Evolutionary conservation across 139 green algal genomes (phyloP).

Genomic region (Asterochloris erici): DNA sequence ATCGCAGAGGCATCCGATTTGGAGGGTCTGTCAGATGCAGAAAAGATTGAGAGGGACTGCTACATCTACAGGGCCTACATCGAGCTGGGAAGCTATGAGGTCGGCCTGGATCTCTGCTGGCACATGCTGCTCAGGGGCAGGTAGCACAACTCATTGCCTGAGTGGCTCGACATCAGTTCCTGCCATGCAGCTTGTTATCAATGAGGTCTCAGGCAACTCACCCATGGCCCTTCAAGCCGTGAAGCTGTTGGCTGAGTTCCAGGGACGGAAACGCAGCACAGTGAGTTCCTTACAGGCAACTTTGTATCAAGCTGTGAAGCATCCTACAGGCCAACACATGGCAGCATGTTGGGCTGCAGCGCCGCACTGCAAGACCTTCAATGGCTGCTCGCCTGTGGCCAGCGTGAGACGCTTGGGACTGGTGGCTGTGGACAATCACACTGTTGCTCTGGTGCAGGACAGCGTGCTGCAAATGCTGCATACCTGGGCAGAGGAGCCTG

Average conservation of each 20-base stretch:
- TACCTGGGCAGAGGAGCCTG: conserved; percentile 75
- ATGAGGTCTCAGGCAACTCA: conserved; percentile 73
- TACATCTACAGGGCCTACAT: conserved; percentile 95
- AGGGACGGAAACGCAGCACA: conserved; percentile 47
- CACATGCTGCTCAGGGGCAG: background rate
- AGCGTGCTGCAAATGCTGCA: conserved; percentile 52
- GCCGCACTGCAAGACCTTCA: background rate
- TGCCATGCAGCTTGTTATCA: conserved; percentile 82
- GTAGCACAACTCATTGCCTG: background rate
- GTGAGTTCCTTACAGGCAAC: conserved; percentile 1
- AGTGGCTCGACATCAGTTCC: background rate
- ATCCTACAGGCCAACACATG: too few relatives aligned
- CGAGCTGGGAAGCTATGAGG: conserved; percentile 88
- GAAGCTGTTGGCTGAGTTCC: conserved; percentile 84
- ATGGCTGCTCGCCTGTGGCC: background rate
- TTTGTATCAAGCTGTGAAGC: too few relatives aligned
- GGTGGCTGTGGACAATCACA: background rate
- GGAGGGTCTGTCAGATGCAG: conserved; percentile 63
- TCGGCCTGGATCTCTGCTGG: conserved; percentile 26
- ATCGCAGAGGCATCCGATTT: conserved; percentile 88
- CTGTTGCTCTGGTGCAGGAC: conserved; percentile 39
- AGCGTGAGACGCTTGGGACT: background rate
- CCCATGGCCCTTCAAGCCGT: conserved; percentile 82
- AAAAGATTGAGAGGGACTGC: conserved; percentile 77
- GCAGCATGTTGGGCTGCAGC: too few relatives aligned